A percentile compares a stretch with the other conserved stretches of the same genome.
These are phyloP conservation scores for Tilletia indica DNA, from an alignment of 1,284 basidiomycete species.

Conservation along the genomic window DNA sequence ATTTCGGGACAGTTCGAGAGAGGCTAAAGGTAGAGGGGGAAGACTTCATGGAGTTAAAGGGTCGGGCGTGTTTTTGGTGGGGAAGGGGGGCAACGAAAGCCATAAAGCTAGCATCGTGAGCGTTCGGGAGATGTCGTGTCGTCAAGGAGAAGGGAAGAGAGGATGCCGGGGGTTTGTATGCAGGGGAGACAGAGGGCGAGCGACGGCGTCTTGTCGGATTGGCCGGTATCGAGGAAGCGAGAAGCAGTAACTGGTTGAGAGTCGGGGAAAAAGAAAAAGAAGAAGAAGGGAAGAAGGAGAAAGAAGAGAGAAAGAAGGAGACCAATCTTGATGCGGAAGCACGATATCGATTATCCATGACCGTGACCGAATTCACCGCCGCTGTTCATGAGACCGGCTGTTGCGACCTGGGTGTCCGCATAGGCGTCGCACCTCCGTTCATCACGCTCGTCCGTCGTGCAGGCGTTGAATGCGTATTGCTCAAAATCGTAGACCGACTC, in stretches of 20 bases:
- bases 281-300: neutral
- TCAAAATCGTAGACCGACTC: constrained; percentile 12
- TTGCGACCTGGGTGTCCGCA: constrained; percentile 13
- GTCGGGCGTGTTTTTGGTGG: too few species aligned
- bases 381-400: constrained; percentile 9
- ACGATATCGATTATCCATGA: too few species aligned
- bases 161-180: too few species aligned
- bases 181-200: too few species aligned
- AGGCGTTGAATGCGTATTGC: constrained; percentile 7
- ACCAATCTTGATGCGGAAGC: neutral
- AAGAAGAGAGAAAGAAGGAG: neutral
- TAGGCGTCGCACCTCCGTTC: neutral
- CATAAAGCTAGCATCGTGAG: too few species aligned
- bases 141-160: too few species aligned
- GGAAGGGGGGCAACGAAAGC: too few species aligned
- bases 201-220: too few species aligned
- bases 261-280: neutral
- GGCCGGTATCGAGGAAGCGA: neutral
- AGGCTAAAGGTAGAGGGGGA: too few species aligned
- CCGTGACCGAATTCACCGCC: neutral
- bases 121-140: too few species aligned
- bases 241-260: neutral
- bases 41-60: too few species aligned
- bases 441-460: constrained; percentile 12
- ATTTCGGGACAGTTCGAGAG: too few species aligned